These are phyloP conservation scores for Bretziella fagacearum DNA, from an alignment of 2,329 filamentous ascomycete species.

Conservation along the genomic window DNA sequence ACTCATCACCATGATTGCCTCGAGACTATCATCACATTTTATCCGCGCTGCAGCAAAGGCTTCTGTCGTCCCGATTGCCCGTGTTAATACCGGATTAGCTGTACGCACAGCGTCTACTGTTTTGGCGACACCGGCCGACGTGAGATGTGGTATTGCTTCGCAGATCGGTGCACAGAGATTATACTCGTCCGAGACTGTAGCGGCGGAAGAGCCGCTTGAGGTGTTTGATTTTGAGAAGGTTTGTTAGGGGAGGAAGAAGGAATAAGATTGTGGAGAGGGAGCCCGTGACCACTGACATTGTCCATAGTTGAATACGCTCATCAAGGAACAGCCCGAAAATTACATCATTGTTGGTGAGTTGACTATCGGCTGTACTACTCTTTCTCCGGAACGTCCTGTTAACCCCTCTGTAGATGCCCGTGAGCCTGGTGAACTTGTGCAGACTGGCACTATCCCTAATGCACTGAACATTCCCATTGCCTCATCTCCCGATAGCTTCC, in stretches of 20 bases:
- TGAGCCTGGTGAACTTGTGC: conserved; percentile 48
- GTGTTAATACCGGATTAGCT: no score
- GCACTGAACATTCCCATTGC: conserved; percentile 70
- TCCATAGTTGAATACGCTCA: conserved; percentile 9
- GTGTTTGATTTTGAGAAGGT: conserved; percentile 14
- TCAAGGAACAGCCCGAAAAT: conserved; percentile 9
- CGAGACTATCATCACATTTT: background rate
- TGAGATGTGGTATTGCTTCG: background rate
- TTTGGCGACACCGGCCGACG: background rate
- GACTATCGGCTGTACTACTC: no score
- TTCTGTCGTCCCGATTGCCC: background rate
- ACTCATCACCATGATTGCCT: background rate
- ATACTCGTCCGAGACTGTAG: background rate
- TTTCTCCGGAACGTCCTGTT: background rate
- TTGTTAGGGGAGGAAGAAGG: background rate
- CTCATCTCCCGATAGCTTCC: conserved; percentile 61
- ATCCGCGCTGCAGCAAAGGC: background rate
- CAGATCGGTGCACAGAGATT: background rate
- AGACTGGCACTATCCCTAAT: conserved; percentile 57
- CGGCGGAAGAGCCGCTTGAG: background rate
- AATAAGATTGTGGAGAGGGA: conserved; percentile 6
- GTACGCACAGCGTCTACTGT: background rate
- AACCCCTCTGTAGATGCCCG: conserved; percentile 41
- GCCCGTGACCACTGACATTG: background rate
- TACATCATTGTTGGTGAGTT: conserved; percentile 13